phyloP scores from a whole-genome alignment of 129 eudicot species.

The Glebionis coronaria region DNA sequence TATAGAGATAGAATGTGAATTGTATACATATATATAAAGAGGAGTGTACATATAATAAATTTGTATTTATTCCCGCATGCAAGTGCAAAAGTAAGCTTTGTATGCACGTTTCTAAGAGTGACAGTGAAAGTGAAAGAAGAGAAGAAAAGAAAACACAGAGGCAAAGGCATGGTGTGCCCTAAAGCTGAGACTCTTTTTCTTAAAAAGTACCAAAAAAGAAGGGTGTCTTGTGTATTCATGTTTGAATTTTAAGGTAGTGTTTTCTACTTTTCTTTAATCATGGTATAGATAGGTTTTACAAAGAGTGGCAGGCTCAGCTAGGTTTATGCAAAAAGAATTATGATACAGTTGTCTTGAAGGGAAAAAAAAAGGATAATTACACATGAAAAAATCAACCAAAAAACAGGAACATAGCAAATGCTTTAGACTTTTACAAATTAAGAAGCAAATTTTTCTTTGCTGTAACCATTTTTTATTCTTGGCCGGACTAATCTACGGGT shows the following conservation, averaged over 20 bases:
- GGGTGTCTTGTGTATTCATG: slow-evolving; percentile 1
- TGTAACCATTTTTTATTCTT: no score
- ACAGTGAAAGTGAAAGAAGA: slow-evolving; percentile 34
- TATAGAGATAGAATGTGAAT: not conserved
- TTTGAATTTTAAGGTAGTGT: not conserved
- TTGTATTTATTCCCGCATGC: slow-evolving; percentile 36
- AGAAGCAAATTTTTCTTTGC: no score
- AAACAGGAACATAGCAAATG: no score
- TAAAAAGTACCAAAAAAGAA: slow-evolving; percentile 17
- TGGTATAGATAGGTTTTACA: not conserved
- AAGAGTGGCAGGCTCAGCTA: no score
- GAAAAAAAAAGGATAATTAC: no score
- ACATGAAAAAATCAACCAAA: no score
- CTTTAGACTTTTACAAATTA: no score
- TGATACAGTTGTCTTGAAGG: no score
- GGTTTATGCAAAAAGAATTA: no score
- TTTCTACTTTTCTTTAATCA: not conserved
- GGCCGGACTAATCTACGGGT: no score
- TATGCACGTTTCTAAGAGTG: slow-evolving; percentile 38
- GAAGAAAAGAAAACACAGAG: slow-evolving; percentile 27
- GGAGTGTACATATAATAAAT: not conserved
- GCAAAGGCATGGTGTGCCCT: slow-evolving; percentile 38
- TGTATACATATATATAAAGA: not conserved
- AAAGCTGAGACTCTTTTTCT: slow-evolving; percentile 27
- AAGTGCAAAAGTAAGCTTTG: slow-evolving; percentile 36